Base-by-base conservation (phyloP, 495 filamentous ascomycete genomes). In the Recurvomyces mirabilis region DNA sequence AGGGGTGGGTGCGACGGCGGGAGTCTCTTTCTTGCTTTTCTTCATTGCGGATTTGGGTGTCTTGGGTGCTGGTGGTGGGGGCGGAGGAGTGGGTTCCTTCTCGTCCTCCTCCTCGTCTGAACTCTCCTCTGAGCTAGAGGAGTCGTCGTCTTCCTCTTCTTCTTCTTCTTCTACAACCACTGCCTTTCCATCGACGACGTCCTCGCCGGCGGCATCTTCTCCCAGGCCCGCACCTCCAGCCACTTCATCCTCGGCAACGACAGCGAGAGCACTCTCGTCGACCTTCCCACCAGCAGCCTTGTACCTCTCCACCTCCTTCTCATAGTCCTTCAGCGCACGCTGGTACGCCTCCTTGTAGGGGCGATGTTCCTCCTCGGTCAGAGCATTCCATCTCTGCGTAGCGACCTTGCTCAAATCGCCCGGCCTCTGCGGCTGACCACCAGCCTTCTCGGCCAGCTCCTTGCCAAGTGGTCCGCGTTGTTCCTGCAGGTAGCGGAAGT, bases 401-500 rank as follows among this genome's bases (percentile, higher is more conserved):
- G 85, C 83, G 64, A 94, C 87, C 18, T 80, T 77, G 48, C 82
- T 73, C 13, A 94, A 79, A 37, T 89, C 81, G 52, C 81, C 82
- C 49, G 86, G 83, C 44, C 75, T 77, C 2, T 76, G 74, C 2
- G 38, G 9, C 18, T 20, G 17, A 17, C 23, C 42, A 3, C 24
- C 35, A 12, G 36, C 30, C 26, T 74, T 68, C 2, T 70, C 56
- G 11, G 81, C 84, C 15, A 96, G 69, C 46, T 94, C 87, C 6
- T 65, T 69, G 19, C 78, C 78, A 49, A 96, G 87, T 56, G 75
- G 74, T 15, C 72, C 64, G 21, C 91, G 82, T 33, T 85, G 87
- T 25, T 77, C 77, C 54, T 91, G 78, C 70, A 91, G 85, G 68
- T 83, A 96, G 25, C 95, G 68, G 69, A 98, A 94, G 66, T 87